Percentiles rank a stretch among this genome's conserved stretches.
Evolutionary conservation across 2,329 filamentous ascomycete species (phyloP).

Genomic region (Colletotrichum agaves): DNA sequence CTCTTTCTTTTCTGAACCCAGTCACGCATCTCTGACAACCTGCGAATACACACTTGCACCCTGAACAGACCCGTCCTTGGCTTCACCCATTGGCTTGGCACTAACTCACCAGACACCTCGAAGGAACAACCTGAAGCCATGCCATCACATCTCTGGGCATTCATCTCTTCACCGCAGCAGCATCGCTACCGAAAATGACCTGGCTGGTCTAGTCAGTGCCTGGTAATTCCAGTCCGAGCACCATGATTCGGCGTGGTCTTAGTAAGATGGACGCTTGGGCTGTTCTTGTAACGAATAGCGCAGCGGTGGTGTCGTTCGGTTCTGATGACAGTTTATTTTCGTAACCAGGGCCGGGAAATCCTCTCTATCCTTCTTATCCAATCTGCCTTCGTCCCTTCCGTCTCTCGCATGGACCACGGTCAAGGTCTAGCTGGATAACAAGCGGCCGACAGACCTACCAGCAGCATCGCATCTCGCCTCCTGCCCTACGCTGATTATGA

Average conservation of each 20-base stretch:
- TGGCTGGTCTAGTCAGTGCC: slow-evolving; percentile 12
- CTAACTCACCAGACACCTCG: neutral
- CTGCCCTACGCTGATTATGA: slow-evolving; percentile 26
- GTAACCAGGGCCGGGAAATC: neutral
- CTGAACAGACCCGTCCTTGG: slow-evolving; percentile 8
- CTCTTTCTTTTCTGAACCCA: too few species aligned
- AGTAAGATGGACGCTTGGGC: neutral
- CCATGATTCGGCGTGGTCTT: neutral
- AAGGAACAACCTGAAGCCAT: slow-evolving; percentile 17
- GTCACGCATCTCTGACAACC: neutral
- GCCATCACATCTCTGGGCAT: neutral
- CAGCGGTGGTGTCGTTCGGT: neutral
- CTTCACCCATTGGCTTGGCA: slow-evolving; percentile 23
- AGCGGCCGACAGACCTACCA: neutral
- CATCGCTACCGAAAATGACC: neutral
- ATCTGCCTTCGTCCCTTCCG: neutral
- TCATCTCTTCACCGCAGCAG: neutral
- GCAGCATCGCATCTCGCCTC: neutral
- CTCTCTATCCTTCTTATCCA: neutral
- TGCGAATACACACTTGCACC: neutral
- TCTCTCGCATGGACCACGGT: neutral
- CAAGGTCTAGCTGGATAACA: neutral
- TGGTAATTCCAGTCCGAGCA: slow-evolving; percentile 6
- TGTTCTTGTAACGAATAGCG: slow-evolving; percentile 6
- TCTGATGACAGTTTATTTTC: slow-evolving; percentile 33